These are phyloP conservation scores for Penicillium sclerotiorum DNA, from an alignment of 2,329 filamentous ascomycete genomes.

Conservation along the genomic window DNA sequence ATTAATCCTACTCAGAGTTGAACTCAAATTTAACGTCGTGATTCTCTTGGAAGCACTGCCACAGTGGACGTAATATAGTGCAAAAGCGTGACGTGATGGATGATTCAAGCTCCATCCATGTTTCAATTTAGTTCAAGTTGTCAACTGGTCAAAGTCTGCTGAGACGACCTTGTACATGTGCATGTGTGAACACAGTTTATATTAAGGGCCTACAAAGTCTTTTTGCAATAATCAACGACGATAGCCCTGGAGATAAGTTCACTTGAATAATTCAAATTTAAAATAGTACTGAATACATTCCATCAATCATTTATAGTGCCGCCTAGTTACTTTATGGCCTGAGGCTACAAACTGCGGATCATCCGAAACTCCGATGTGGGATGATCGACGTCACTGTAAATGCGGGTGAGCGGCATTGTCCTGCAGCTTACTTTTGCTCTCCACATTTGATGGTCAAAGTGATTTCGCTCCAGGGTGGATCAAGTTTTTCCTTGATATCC, in stretches of 20 bases:
- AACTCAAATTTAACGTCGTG: too few species aligned
- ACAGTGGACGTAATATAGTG: too few species aligned
- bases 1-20: too few species aligned
- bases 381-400: slow-evolving; percentile 31
- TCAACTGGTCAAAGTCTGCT: background rate
- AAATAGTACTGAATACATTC: too few species aligned
- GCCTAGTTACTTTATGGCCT: slow-evolving; percentile 19
- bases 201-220: too few species aligned
- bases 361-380: slow-evolving; percentile 24
- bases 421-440: slow-evolving; percentile 5
- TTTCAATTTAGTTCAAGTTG: background rate
- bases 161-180: too few species aligned
- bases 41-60: too few species aligned
- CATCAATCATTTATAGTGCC: background rate
- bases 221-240: too few species aligned
- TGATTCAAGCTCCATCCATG: too few species aligned
- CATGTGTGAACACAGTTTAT: too few species aligned
- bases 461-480: background rate
- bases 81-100: too few species aligned
- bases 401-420: slow-evolving; percentile 2
- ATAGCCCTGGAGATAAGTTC: too few species aligned
- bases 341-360: slow-evolving; percentile 11
- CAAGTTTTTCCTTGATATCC: background rate
- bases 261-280: background rate
- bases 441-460: slow-evolving; percentile 8